Conservation (phyloP, 805 yeast species). For the Teunomyces barrocoloradensis region DNA sequence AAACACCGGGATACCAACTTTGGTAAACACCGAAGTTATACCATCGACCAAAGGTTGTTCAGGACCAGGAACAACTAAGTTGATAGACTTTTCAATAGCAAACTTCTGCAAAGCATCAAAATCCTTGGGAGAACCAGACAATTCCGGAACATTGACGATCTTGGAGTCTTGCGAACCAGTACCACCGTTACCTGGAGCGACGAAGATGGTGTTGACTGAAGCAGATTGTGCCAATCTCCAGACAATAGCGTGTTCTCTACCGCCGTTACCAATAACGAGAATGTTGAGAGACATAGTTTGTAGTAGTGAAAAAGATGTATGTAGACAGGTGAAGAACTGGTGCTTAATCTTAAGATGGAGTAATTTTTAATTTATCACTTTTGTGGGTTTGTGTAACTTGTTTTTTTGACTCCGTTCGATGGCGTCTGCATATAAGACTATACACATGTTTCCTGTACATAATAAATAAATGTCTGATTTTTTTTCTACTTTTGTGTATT, state of each 20-base stretch:
- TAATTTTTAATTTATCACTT: conserved; percentile 2
- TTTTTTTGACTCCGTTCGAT: conserved; percentile 2
- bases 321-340: neutral
- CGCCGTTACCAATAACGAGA: conserved; percentile 94
- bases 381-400: conserved; percentile 1
- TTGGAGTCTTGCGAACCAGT: conserved; percentile 48
- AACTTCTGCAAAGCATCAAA: conserved; percentile 70
- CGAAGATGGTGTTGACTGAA: conserved; percentile 68
- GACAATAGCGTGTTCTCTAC: conserved; percentile 96
- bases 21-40: conserved; percentile 64
- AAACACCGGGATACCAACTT: conserved; percentile 90
- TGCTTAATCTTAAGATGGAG: neutral
- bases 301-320: conserved; percentile 1
- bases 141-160: conserved; percentile 62
- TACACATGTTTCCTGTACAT: neutral
- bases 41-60: conserved; percentile 98
- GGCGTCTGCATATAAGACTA: neutral
- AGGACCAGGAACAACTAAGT: conserved; percentile 94
- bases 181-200: conserved; percentile 98
- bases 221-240: conserved; percentile 87
- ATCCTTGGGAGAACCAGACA: conserved; percentile 63
- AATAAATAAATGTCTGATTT: neutral
- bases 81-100: conserved; percentile 64
- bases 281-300: conserved; percentile 43
- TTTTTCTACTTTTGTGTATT: neutral